A percentile compares a stretch with the other conserved stretches of the same genome.
Evolutionary conservation across 2,329 filamentous ascomycete genomes (phyloP).

Genomic region (Hypoxylon sp.): DNA sequence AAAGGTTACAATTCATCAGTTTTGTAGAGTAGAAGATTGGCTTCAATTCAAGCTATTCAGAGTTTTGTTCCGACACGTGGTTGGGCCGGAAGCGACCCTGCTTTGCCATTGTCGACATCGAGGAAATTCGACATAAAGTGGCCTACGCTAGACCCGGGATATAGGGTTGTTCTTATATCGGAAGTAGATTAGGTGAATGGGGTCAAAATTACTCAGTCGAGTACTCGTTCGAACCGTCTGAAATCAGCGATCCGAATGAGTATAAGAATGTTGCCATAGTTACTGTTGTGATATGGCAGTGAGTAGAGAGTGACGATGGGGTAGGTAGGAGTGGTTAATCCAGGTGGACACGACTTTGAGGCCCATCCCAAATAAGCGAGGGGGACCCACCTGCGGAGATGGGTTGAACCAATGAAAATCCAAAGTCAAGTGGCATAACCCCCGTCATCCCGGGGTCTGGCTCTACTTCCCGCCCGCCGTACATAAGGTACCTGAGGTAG

Average conservation of each 20-base stretch:
- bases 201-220: slow-evolving; percentile 49
- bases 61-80: slow-evolving; percentile 28
- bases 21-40: slow-evolving; percentile 14
- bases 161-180: slow-evolving; percentile 33
- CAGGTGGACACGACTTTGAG: slow-evolving; percentile 52
- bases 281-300: slow-evolving; percentile 36
- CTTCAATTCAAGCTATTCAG: slow-evolving; percentile 28
- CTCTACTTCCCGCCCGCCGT: slow-evolving; percentile 43
- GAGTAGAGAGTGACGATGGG: slow-evolving; percentile 50
- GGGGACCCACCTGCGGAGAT: slow-evolving; percentile 46
- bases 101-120: slow-evolving; percentile 38
- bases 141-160: slow-evolving; percentile 46
- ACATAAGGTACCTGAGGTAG: slow-evolving; percentile 45
- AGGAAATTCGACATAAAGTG: slow-evolving; percentile 46
- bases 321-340: slow-evolving; percentile 53
- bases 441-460: slow-evolving; percentile 52
- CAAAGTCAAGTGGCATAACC: slow-evolving; percentile 47
- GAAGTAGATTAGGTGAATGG: slow-evolving; percentile 41
- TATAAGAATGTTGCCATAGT: slow-evolving; percentile 71
- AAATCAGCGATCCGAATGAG: slow-evolving; percentile 71
- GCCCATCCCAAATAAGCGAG: slow-evolving; percentile 53
- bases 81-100: slow-evolving; percentile 21
- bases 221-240: slow-evolving; percentile 59
- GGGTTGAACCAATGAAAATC: slow-evolving; percentile 46
- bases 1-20: slow-evolving; percentile 24